These are phyloP conservation scores for Alectoria sarmentosa DNA, from an alignment of 495 filamentous ascomycete species.

Conservation along the genomic window DNA sequence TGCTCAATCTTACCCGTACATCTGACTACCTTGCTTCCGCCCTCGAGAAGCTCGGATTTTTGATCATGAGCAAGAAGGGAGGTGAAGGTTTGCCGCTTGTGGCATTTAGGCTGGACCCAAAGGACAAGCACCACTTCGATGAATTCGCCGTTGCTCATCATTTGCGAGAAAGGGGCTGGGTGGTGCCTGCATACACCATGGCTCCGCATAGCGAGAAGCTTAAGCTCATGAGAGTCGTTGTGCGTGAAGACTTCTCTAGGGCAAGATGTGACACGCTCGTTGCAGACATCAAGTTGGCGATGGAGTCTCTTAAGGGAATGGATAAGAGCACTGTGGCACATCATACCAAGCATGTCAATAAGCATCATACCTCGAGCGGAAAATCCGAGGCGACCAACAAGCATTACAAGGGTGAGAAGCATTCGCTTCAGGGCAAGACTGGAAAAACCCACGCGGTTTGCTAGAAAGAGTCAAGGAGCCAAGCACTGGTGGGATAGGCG, in stretches of 20 bases:
- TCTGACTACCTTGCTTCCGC: conserved; percentile 69
- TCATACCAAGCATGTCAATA: conserved; percentile 50
- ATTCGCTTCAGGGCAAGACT: conserved; percentile 78
- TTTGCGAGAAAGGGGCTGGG: conserved; percentile 77
- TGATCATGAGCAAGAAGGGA: conserved; percentile 70
- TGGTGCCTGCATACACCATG: conserved; percentile 93
- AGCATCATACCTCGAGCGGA: conserved; percentile 47
- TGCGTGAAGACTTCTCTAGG: conserved; percentile 81
- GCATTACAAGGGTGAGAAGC: conserved; percentile 68
- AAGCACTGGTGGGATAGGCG: not conserved
- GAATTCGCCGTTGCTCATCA: conserved; percentile 78
- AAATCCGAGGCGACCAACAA: conserved; percentile 54
- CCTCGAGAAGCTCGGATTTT: conserved; percentile 66
- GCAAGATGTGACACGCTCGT: conserved; percentile 67
- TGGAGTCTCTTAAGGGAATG: conserved; percentile 63
- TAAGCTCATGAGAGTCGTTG: conserved; percentile 82
- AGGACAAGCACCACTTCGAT: conserved; percentile 60
- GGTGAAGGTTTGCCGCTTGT: conserved; percentile 79
- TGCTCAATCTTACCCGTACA: conserved; percentile 77
- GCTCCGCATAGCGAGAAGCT: conserved; percentile 70
- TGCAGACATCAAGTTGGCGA: conserved; percentile 62
- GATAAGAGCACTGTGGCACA: conserved; percentile 58
- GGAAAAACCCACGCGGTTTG: conserved; percentile 85
- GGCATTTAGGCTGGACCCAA: conserved; percentile 65
- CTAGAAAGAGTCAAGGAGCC: conserved; percentile 33